A percentile compares a stretch with the other conserved stretches of the same genome.
These are phyloP conservation scores for Colletotrichum spinosum DNA, from an alignment of 2,329 filamentous ascomycete genomes.

Conservation along the genomic window DNA sequence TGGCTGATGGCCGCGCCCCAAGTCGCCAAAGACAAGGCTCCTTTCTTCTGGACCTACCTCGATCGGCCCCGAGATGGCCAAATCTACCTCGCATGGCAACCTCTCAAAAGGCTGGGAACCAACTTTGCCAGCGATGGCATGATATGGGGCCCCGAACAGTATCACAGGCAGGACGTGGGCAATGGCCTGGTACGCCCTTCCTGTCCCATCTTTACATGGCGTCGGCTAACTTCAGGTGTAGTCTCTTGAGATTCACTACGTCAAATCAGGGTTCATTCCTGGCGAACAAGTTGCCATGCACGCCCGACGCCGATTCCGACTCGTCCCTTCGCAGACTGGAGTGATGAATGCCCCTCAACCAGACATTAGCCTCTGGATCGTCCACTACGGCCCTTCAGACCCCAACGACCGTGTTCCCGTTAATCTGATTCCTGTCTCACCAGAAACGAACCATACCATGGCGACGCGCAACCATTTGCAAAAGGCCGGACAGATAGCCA, in stretches of 20 bases:
- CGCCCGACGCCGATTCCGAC: constrained; percentile 86
- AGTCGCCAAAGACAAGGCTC: constrained; percentile 84
- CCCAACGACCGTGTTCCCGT: constrained; percentile 79
- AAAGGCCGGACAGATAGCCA: constrained; percentile 81
- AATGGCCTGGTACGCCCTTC: constrained; percentile 64
- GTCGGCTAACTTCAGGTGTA: constrained; percentile 48
- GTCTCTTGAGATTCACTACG: constrained; percentile 90
- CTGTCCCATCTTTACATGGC: constrained; percentile 9
- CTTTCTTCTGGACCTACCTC: constrained; percentile 95
- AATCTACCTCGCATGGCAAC: constrained; percentile 90
- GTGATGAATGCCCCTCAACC: constrained; percentile 76
- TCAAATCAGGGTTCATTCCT: constrained; percentile 83
- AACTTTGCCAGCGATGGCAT: constrained; percentile 93
- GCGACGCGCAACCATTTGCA: constrained; percentile 74
- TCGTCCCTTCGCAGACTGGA: constrained; percentile 77
- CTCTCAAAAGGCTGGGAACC: constrained; percentile 74
- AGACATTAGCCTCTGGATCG: constrained; percentile 88
- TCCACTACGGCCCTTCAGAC: constrained; percentile 87
- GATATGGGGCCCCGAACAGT: constrained; percentile 85
- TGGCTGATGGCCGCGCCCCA: constrained; percentile 87
- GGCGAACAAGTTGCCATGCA: constrained; percentile 82
- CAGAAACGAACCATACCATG: constrained; percentile 70
- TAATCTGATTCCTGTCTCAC: constrained; percentile 72
- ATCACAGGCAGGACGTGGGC: constrained; percentile 78
- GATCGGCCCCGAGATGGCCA: constrained; percentile 84